These are phyloP conservation scores for Pterulicium gracile DNA, from an alignment of 1,284 basidiomycete genomes.

Conservation along the genomic window DNA sequence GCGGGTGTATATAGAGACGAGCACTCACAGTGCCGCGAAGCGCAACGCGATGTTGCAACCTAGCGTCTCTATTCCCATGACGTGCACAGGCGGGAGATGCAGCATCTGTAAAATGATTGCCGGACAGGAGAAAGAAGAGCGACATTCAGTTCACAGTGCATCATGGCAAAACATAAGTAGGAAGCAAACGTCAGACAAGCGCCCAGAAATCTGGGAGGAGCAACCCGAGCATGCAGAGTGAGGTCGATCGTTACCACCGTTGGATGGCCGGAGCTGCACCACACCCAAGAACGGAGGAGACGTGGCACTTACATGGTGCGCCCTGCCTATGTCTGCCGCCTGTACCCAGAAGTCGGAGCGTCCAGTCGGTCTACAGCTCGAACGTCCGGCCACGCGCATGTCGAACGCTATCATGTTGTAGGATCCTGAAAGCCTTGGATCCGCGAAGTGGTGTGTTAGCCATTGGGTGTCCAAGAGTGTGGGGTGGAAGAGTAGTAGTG, in stretches of 20 bases:
- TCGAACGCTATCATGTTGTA: slow-evolving; percentile 70
- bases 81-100: slow-evolving; percentile 52
- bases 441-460: slow-evolving; percentile 55
- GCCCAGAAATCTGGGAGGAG: slow-evolving; percentile 15
- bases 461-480: slow-evolving; percentile 57
- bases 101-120: slow-evolving; percentile 46
- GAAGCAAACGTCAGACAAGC: neutral
- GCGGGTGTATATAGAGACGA: too few relatives aligned
- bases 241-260: too few relatives aligned
- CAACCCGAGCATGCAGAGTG: slow-evolving; percentile 50
- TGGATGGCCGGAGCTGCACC: too few relatives aligned
- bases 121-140: too few relatives aligned
- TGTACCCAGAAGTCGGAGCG: slow-evolving; percentile 64
- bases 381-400: slow-evolving; percentile 55
- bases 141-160: too few relatives aligned
- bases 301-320: neutral
- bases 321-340: slow-evolving; percentile 43
- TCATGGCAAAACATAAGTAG: too few relatives aligned
- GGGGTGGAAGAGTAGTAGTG: slow-evolving; percentile 57
- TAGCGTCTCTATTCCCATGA: slow-evolving; percentile 51
- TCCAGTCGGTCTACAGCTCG: slow-evolving; percentile 37
- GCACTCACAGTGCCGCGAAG: slow-evolving; percentile 46
- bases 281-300: too few relatives aligned
- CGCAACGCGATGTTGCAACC: slow-evolving; percentile 44
- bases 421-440: slow-evolving; percentile 41